Evolutionary conservation across 768 basidiomycete genomes (phyloP), one percentile per base, ranked within the genome.

Genomic region (Termitomyces sp.): DNA sequence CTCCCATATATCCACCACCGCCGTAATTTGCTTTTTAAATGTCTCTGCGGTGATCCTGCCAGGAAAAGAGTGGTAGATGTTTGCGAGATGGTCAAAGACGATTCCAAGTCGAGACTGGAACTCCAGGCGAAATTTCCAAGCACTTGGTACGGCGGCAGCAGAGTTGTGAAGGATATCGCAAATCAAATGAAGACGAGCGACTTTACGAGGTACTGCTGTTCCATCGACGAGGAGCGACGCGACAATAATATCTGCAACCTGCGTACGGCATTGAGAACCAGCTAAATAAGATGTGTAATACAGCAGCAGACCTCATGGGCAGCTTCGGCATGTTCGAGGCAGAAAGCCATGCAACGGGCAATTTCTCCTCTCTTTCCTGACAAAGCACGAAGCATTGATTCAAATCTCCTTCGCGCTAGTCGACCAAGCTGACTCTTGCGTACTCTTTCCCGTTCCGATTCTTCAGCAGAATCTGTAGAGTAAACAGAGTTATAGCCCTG

Each of bases 151-250:
- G 2, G 94, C 76, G 2, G 92, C 93, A 34, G 93, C 92, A 21
- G 95, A 97, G 68, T 99, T 99, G 70, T 98, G 95, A 43, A 99
- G 78, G 60, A 99, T 98, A 67, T 99, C 97, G 66, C 95, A 98
- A 52, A 98, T 92, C 56, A 99, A 79, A 73, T 98, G 88, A 26
- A 99, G 79, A 24, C 97, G 87, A 24, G 97, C 92, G 53, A 98
- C 84, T 70, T 99, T 99, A 62, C 95, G 86, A 53, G 97, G 97
- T n/a, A 98, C 93, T 0, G 97, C 85, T 1, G 97, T 99, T n/a
- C 83, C 77, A 60, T 93, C 92, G 19, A 98, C 85, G 24, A 90
- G 77, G 9, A 98, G 73, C 5, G 97, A 98, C 15, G 88, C 78
- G 26, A 95, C 83, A 62, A 99, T 91, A 61, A 96, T 83, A 60